Evolutionary conservation across 75 land plant species (phyloP).

Genomic region (Cupressus sempervirens): DNA sequence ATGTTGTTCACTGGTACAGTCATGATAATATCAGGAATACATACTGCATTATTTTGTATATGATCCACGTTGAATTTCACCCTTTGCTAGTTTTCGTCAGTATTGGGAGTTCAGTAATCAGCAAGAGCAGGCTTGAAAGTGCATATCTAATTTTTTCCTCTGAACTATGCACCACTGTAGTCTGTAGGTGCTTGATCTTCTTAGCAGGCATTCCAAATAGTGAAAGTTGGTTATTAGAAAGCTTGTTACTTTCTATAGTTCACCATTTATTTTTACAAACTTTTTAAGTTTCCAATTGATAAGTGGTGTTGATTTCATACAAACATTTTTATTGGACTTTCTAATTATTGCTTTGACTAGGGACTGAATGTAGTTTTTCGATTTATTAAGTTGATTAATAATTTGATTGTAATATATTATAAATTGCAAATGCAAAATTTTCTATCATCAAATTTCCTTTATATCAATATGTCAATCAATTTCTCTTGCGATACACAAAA

Average conservation of each 20-base stretch:
- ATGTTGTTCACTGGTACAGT: not conserved
- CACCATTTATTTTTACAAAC: not conserved
- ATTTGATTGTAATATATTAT: not conserved
- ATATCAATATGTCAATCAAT: not conserved
- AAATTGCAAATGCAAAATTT: not conserved
- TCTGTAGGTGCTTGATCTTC: too few relatives aligned
- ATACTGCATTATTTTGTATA: too few relatives aligned
- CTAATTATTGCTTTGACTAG: not conserved
- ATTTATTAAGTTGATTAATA: not conserved
- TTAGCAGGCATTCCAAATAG: not conserved
- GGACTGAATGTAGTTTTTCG: not conserved
- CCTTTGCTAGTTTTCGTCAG: too few relatives aligned
- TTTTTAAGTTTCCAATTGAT: not conserved
- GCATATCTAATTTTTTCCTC: too few relatives aligned
- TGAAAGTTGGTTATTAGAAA: not conserved
- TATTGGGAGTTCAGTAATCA: too few relatives aligned
- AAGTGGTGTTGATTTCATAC: not conserved
- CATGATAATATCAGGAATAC: not conserved
- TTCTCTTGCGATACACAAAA: not conserved
- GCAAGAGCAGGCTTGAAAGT: too few relatives aligned
- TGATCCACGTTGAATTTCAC: too few relatives aligned
- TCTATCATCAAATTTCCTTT: not conserved
- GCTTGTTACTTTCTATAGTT: not conserved
- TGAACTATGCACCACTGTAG: too few relatives aligned
- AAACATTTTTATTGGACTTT: not conserved